Evolutionary conservation across 805 yeast species (phyloP).

Genomic region (Candida chilensis): DNA sequence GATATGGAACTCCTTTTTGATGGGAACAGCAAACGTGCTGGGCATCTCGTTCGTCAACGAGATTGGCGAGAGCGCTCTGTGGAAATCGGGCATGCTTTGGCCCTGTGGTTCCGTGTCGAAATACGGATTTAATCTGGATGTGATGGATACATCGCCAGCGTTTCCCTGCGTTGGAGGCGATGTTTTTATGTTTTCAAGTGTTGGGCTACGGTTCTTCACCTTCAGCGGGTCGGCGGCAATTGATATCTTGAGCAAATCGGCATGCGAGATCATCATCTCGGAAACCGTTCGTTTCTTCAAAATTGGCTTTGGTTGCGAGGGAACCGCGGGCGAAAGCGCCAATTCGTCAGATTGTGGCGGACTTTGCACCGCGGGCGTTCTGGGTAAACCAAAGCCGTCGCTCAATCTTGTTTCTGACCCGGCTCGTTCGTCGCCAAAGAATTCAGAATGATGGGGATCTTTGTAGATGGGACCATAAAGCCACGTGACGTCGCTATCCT

Average conservation of each 20-base stretch:
- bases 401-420: too few species aligned
- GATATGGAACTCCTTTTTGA: constrained; percentile 53
- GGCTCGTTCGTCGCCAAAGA: constrained; percentile 12
- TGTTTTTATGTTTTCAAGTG: too few species aligned
- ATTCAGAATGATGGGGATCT: constrained; percentile 21
- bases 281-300: constrained; percentile 80
- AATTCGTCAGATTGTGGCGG: too few species aligned
- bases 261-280: constrained; percentile 67
- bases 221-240: too few species aligned
- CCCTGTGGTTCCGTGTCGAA: constrained; percentile 1
- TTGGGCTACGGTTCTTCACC: too few species aligned
- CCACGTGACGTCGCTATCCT: constrained; percentile 97
- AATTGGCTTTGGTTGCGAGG: constrained; percentile 85
- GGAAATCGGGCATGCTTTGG: background rate
- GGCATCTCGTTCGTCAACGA: background rate
- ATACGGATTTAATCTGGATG: too few species aligned
- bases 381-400: too few species aligned
- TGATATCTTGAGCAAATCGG: constrained; percentile 16
- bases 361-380: too few species aligned
- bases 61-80: background rate
- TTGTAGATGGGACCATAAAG: constrained; percentile 81
- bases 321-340: too few species aligned
- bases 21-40: constrained; percentile 1
- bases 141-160: too few species aligned
- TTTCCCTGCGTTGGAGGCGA: too few species aligned